Base-by-base conservation (phyloP, 2,329 filamentous ascomycete genomes). In the Periconia sp. region DNA sequence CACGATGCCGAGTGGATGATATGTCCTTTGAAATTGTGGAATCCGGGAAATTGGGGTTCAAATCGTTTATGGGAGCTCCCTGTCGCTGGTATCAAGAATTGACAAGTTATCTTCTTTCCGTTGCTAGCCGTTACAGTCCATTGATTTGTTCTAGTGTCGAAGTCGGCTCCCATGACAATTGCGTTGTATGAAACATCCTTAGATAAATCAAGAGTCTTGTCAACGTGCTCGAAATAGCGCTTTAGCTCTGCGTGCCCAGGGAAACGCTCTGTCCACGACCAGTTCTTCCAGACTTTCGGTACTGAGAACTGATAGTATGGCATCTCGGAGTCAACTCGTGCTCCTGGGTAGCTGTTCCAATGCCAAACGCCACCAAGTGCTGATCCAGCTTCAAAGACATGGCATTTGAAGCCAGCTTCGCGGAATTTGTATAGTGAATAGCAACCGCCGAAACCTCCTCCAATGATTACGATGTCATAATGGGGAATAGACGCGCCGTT, bases 211-310 rank as follows among this genome's bases (percentile, higher is more conserved):
- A 80, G 54, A 1, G 74, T 68, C 37, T 77, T 75, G 40, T 81
- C 80, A n/a, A 80, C 72, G 36, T 80, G 75, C 13, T 80, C 71
- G 52, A 84, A 84, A 57, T 84, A 84, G 2, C 54, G 57, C 8
- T 74, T 69, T 1, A 84, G 65, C 21, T 84, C 75, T 21, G 69
- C 36, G 26, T 72, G 73, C 7, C 56, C 68, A 1, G 78, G 77
- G 35, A 77, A 81, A 36, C 75, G 75, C 48, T 54, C 70, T 0
- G 63, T 56, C 75, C 78, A 84, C 24, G 68, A 79, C 78, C 78
- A 83, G 1, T 71, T 44, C 26, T 68, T 67, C 54, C 66, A 74
- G 8, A 73, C 57, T 46, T 74, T 66, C 3, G 66, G 62, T 11
- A 73, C 66, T 29, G 66, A 69, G 35, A 70, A 61, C 38, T 72